Evolutionary conservation across 331 rosid species (phyloP), one percentile per base, ranked within the genome.

Genomic region (Rhamnella rubrinervis): DNA sequence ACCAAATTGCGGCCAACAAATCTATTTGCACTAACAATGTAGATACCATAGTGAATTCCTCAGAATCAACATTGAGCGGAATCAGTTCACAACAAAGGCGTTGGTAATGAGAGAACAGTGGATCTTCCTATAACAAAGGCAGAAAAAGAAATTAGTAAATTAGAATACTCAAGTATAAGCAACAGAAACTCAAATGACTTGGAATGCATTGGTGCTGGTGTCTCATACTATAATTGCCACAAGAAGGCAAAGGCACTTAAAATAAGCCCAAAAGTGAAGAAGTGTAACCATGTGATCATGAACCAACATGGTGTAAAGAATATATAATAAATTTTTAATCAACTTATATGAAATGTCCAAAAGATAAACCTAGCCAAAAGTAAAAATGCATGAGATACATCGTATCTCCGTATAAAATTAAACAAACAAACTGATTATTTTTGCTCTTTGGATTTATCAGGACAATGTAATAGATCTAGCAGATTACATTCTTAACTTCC

Each of bases 11-110:
- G 11, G 49, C 49, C 14, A 10, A 4, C 49, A 44, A 44, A 44
- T 9, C 49, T 12, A 44, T 9, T 44, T 44, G 49, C 49, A 44
- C 14, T 11, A 2, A 44, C 49, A 44, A 49, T 56, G 26, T 67
- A 55, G 26, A 65, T 93, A 95, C 98, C 98, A 89, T 80, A 57
- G 83, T 69, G 84, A 91, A 95, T 70, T 95, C 97, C 52, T 75
- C 74, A 10, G 84, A 79, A 72, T 83, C 84, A 63, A 63, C 68
- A 31, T 81, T 90, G 62, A 95, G 74, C 0, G 96, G 96, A 53
- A 70, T 71, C 67, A 95, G 77, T 63, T 88, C 91, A 77, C 96
- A 95, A 63, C 16, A 82, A 65, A 93, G 97, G 67, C 86, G 87
- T 71, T 78, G 85, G 75, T 91, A 95, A 71, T 75, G 90, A 74